These are phyloP conservation scores for Solanum lycopersicoides DNA, from an alignment of 257 asterid species.

Conservation along the genomic window DNA sequence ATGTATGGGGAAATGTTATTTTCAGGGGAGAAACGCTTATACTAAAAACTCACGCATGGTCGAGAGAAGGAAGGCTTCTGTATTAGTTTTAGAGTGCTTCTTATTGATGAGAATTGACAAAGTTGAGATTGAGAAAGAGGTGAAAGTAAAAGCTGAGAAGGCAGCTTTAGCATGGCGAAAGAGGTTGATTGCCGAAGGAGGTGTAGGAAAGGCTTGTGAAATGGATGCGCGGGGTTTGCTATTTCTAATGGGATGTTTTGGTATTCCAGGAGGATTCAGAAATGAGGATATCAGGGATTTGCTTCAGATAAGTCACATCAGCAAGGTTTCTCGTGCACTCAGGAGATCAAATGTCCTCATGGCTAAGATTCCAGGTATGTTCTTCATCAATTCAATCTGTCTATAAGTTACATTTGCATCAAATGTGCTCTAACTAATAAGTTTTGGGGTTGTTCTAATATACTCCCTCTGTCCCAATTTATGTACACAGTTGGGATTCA, in stretches of 20 bases:
- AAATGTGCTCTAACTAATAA: neutral
- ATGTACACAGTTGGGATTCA: no score
- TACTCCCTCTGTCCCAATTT: neutral
- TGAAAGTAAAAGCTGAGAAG: slow-evolving; percentile 45
- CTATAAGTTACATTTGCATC: neutral
- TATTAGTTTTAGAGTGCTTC: slow-evolving; percentile 59
- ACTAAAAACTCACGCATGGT: slow-evolving; percentile 42
- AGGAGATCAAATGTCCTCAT: slow-evolving; percentile 41
- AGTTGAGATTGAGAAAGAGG: slow-evolving; percentile 20
- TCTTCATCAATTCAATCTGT: neutral
- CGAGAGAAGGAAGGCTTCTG: slow-evolving; percentile 56
- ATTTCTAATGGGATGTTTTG: slow-evolving; percentile 63
- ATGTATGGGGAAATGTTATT: slow-evolving; percentile 54
- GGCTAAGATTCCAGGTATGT: slow-evolving; percentile 50
- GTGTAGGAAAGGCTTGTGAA: slow-evolving; percentile 36
- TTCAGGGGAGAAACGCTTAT: slow-evolving; percentile 60
- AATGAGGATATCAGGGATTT: slow-evolving; percentile 56
- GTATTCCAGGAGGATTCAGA: slow-evolving; percentile 38
- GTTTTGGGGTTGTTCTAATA: neutral
- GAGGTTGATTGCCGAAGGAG: slow-evolving; percentile 66
- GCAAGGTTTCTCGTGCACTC: slow-evolving; percentile 37
- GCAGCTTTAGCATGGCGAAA: slow-evolving; percentile 68
- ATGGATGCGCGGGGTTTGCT: slow-evolving; percentile 81
- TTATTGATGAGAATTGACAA: slow-evolving; percentile 33
- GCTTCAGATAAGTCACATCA: slow-evolving; percentile 35